Evolutionary conservation across 805 yeast species (phyloP), one percentile per base, ranked within the genome.

Genomic region (Candida pini): DNA sequence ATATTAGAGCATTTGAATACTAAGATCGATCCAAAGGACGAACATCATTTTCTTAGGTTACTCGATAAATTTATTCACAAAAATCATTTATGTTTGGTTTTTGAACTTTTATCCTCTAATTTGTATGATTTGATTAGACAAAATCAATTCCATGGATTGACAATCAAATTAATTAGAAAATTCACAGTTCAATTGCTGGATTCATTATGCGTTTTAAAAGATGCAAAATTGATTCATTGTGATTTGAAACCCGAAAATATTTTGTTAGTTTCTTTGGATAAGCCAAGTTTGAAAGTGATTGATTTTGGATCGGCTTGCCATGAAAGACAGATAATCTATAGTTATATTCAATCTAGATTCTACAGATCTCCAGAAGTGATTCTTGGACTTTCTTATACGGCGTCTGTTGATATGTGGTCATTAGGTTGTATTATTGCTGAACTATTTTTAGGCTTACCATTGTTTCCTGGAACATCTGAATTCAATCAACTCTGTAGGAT

Each of bases 231-330:
- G 49, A 88, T 92, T 28, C 99, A 92, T 55, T 92, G 99, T 63
- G 99, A 92, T 61, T 66, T 92, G 54, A 92, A 92, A 56, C 99
- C 99, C 0, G 99, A 92, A 52, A 92, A 92, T 56, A 88, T 92
- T 31, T 62, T 92, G 35, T 64, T 92, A 21, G 76, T 83, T 34
- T 76, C 80, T 32, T 79, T 88, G 5, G 94, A 87, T 56, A 75
- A 78, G 43, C 92, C 96, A 1, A 85, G 79, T 28, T 76, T 92
- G 47, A 92, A 92, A 59, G 82, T 92, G 28, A 90, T 92, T 49
- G 99, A 92, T 63, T 92, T 90, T 63, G 97, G 97, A 1, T 78
- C 92, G 2, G 95, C 97, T 0, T 89, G 97, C 55, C 90, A 86
- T 54, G 95, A 90, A 43, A 68, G 88, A 36, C 90, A 88, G 49